Base-by-base conservation (phyloP, 2,329 filamentous ascomycete species). In the Aspergillus sp. region DNA sequence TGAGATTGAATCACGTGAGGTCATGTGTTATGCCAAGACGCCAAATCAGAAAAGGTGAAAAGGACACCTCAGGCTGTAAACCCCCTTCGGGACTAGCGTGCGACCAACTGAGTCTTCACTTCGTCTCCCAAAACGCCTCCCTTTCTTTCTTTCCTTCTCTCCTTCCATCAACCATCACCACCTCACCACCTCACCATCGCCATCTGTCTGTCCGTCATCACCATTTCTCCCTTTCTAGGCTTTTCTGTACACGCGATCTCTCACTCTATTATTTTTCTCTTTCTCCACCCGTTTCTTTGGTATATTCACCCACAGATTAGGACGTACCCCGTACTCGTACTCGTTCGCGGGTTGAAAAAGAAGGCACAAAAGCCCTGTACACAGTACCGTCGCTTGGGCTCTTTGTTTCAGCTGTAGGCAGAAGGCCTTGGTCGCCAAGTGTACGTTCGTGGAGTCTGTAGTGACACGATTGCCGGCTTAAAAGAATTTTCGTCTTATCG, bases 371-470 rank as follows among this genome's bases (percentile, higher is more conserved):
- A 48, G 49, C 51, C 52, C 55, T 57, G 57, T 52, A 56, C 52
- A 58, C 51, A 19, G 19, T 19, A 19, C 50, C 57, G 19, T 61
- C 62, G 56, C 61, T 66, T 64, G 58, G 36, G 58, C 62, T 63
- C 19, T 19, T 60, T 65, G 62, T 65, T 56, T 52, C 61, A 64
- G 64, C 64, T 65, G 64, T 67, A 67, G 63, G 63, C 58, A 57
- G 57, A 57, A 59, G 50, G 52, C 54, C 54, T 57, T 51, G 53
- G 51, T 55, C 59, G 57, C 46, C 58, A 57, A 63, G 55, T 59
- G 57, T 57, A 52, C 56, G 55, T 55, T 61, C 52, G 59, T 59
- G 59, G 53, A 57, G 56, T 63, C 65, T 57, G 65, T 68, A 68
- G 65, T 65, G 64, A 63, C 61, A 57, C 63, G 55, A 59, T 54